Evolutionary conservation across 2,329 filamentous ascomycete species (phyloP).

Genomic region (Cordyceps tenuipes): DNA sequence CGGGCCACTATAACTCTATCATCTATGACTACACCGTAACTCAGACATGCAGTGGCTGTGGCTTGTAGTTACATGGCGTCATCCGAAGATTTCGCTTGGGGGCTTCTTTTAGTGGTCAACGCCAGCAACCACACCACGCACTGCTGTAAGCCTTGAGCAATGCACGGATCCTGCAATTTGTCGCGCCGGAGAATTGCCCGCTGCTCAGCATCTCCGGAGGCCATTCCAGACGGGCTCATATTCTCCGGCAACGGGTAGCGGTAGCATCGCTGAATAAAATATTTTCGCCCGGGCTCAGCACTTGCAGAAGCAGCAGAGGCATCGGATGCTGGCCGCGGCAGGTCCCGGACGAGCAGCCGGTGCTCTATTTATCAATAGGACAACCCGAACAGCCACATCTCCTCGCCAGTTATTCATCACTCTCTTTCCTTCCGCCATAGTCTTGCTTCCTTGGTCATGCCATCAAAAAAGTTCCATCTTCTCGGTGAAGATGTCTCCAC

Average conservation of each 20-base stretch:
- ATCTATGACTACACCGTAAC: no score
- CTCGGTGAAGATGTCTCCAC: slow-evolving; percentile 31
- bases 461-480: slow-evolving; percentile 32
- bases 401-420: background rate
- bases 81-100: background rate
- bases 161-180: background rate
- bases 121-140: background rate
- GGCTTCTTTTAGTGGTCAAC: background rate
- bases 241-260: background rate
- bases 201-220: background rate
- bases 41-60: no score
- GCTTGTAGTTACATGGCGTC: background rate
- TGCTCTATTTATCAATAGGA: background rate
- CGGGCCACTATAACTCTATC: no score
- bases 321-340: background rate
- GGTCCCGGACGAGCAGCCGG: background rate
- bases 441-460: slow-evolving; percentile 19
- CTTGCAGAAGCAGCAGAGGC: background rate
- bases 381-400: no score
- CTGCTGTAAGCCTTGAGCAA: background rate
- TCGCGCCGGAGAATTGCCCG: background rate
- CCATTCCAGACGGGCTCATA: background rate
- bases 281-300: background rate
- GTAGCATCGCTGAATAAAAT: background rate
- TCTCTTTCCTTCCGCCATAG: no score